phyloP scores from a whole-genome alignment of 2,329 filamentous ascomycete species.

The Aspergillus eucalypticola region DNA sequence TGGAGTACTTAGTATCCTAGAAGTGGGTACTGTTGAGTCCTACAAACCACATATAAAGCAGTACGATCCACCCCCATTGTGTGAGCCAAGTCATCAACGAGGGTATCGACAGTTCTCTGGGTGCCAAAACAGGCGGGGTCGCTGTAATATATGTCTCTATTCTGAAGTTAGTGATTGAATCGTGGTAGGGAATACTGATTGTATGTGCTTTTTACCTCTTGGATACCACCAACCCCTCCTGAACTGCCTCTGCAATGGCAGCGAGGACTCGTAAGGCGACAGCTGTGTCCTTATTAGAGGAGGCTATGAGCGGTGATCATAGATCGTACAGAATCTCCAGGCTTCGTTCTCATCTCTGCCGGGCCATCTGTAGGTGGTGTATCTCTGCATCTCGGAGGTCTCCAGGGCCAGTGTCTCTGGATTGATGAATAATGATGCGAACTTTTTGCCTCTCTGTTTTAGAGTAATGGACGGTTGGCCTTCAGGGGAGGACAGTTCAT shows the following conservation, averaged over 20 bases:
- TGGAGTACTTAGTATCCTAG: no score
- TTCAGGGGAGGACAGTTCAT: slow-evolving; percentile 28
- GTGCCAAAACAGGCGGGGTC: slow-evolving; percentile 61
- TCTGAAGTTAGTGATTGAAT: not conserved
- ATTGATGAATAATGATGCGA: slow-evolving; percentile 30
- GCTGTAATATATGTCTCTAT: slow-evolving; percentile 64
- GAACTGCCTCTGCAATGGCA: slow-evolving; percentile 55
- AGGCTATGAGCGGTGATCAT: not conserved
- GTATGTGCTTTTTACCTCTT: slow-evolving; percentile 51
- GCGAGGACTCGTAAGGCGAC: slow-evolving; percentile 58
- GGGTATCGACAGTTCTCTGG: slow-evolving; percentile 58
- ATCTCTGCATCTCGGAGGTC: slow-evolving; percentile 18
- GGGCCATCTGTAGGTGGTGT: slow-evolving; percentile 53
- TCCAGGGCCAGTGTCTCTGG: slow-evolving; percentile 32
- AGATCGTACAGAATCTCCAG: slow-evolving; percentile 50
- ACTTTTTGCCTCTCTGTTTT: slow-evolving; percentile 26
- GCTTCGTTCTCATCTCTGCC: slow-evolving; percentile 58
- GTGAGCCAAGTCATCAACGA: slow-evolving; percentile 62
- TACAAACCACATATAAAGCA: slow-evolving; percentile 56
- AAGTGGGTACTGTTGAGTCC: not conserved
- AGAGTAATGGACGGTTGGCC: slow-evolving; percentile 33
- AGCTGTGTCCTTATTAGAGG: slow-evolving; percentile 37
- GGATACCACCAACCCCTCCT: slow-evolving; percentile 51
- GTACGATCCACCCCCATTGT: slow-evolving; percentile 59
- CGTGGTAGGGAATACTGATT: not conserved